Evolutionary conservation across 495 filamentous ascomycete genomes (phyloP), one percentile per base, ranked within the genome.

Genomic region (Penicillium samsonianum): DNA sequence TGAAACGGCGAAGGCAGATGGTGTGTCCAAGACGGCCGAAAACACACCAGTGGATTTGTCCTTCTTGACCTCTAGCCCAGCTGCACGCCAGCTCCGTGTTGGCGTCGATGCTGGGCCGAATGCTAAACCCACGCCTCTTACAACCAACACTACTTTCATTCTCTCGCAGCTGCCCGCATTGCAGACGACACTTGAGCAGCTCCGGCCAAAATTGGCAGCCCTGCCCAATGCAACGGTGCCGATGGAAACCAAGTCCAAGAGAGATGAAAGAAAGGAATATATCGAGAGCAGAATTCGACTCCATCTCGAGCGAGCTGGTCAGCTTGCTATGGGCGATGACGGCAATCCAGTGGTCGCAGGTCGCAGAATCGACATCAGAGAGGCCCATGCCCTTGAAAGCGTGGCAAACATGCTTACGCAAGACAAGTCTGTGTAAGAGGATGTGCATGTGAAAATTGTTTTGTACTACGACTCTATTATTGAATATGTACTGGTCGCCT

Each of bases 111-210:
- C 70, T 16, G 74, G 70, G 46, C 58, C 69, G 10, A 78, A 67
- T 58, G 61, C 59, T 33, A 63, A 71, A 45, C 77, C 73, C 48
- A 72, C 67, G 12, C 80, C 50, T 76, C 72, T 94, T 0, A 87
- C 86, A 14, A 92, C 90, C 0, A 87, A 90, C 5, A 86, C 91
- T 0, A 83, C 82, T 3, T 97, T 96, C 67, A 85, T 87, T 4
- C 72, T 91, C 17, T 88, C 86, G 1, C 94, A 98, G 71, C 78
- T 97, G 11, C 88, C 89, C 11, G 83, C 87, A 0, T 79, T 98
- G 26, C 83, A 90, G 50, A 74, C 82, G 4, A 75, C 91, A 4
- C 78, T 91, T 0, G 74, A 78, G 3, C 75, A 82, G 22, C 71
- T 98, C 51, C 77, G 85, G 19, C 83, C 82, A 0, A 80, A 85